Conservation (phyloP, 169 alveolate genomes). For the Perkinsus marinus region DNA sequence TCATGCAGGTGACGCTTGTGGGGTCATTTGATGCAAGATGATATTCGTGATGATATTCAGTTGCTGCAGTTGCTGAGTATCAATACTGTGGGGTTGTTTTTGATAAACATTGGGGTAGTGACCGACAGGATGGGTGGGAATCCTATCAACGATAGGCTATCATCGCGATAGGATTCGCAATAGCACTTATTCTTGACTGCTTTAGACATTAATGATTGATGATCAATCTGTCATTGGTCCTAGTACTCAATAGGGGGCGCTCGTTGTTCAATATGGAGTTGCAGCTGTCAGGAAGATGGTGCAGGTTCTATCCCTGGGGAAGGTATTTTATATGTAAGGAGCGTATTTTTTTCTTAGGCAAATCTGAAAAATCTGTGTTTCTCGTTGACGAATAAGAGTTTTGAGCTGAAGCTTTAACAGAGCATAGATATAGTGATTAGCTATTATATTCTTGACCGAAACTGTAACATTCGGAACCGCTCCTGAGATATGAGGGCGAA, state of each 20-base stretch:
- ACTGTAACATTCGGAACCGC: too few species aligned
- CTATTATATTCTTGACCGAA: too few species aligned
- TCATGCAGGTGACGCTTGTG: not conserved
- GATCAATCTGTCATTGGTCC: not conserved
- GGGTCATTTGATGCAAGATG: too few species aligned
- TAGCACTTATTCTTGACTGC: not conserved
- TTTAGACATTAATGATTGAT: not conserved
- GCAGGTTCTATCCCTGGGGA: not conserved
- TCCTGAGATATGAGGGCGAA: too few species aligned
- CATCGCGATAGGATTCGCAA: not conserved
- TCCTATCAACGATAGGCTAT: not conserved
- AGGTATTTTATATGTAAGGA: not conserved
- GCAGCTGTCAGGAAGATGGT: not conserved
- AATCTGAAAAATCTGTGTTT: too few species aligned
- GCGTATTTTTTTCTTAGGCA: too few species aligned
- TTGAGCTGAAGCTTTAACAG: too few species aligned
- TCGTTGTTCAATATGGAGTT: not conserved
- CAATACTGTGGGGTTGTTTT: not conserved
- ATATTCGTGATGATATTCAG: not conserved
- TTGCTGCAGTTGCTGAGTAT: not conserved
- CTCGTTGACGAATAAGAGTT: too few species aligned
- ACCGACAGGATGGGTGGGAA: not conserved
- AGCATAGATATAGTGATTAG: too few species aligned
- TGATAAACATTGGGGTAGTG: not conserved
- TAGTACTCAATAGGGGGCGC: not conserved